phyloP scores from a whole-genome alignment of 495 filamentous ascomycete genomes.

The Cladorrhinum samala region DNA sequence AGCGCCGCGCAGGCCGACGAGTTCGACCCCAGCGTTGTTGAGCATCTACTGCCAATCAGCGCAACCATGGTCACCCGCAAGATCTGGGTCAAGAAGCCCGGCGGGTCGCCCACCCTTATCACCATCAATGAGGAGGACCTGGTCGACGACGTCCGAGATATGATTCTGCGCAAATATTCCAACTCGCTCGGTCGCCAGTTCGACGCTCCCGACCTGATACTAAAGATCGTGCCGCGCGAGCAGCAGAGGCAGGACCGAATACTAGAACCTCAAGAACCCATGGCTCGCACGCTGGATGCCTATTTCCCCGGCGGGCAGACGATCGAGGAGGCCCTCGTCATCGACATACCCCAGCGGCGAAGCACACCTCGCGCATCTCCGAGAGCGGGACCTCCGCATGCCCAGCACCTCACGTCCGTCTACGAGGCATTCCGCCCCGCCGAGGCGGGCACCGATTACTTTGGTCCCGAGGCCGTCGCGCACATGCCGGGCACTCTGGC shows the following conservation, averaged over 20 bases:
- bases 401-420: slow-evolving; percentile 35
- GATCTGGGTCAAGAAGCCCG: slow-evolving; percentile 87
- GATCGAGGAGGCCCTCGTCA: slow-evolving; percentile 85
- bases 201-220: slow-evolving; percentile 81
- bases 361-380: slow-evolving; percentile 83
- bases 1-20: slow-evolving; percentile 28
- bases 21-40: slow-evolving; percentile 19
- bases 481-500: slow-evolving; percentile 35
- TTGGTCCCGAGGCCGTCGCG: slow-evolving; percentile 71
- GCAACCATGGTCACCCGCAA: slow-evolving; percentile 64
- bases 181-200: slow-evolving; percentile 86
- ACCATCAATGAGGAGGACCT: slow-evolving; percentile 80
- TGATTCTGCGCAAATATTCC: slow-evolving; percentile 86
- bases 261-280: slow-evolving; percentile 81
- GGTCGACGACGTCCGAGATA: slow-evolving; percentile 90
- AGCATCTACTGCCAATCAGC: slow-evolving; percentile 35
- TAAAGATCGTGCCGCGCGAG: slow-evolving; percentile 85
- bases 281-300: slow-evolving; percentile 68
- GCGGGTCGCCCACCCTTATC: slow-evolving; percentile 80
- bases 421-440: slow-evolving; percentile 61
- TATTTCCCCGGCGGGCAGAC: slow-evolving; percentile 86
- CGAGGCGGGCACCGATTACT: slow-evolving; percentile 78
- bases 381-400: slow-evolving; percentile 41
- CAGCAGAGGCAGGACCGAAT: slow-evolving; percentile 64
- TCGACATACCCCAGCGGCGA: slow-evolving; percentile 68